Percentiles rank a stretch among this genome's conserved stretches.
phyloP scores from a whole-genome alignment of 2,329 filamentous ascomycete species.

The Sarocladium strictum region DNA sequence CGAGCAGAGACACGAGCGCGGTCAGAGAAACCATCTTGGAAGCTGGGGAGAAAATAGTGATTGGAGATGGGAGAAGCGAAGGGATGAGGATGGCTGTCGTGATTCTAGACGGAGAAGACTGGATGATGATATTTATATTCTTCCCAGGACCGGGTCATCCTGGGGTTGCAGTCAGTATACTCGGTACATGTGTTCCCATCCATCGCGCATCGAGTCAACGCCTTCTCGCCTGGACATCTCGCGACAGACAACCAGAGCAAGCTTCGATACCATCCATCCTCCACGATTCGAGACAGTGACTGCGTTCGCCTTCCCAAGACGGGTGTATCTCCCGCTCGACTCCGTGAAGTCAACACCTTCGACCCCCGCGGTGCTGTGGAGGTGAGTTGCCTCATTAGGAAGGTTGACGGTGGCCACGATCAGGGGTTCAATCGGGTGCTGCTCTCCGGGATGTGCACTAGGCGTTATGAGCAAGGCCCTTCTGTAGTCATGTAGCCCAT shows the following conservation, averaged over 20 bases:
- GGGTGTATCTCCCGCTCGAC: not conserved
- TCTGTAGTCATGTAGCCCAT: too few relatives aligned
- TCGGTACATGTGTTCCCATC: too few relatives aligned
- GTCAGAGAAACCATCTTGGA: not conserved
- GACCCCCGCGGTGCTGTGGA: not conserved
- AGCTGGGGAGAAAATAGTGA: not conserved
- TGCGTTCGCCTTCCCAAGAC: not conserved
- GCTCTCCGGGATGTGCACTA: too few relatives aligned
- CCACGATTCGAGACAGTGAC: not conserved
- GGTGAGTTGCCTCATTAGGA: not conserved
- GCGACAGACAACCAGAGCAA: too few relatives aligned
- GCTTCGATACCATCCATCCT: not conserved
- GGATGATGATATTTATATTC: not conserved
- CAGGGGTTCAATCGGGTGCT: too few relatives aligned
- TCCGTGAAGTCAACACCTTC: too few relatives aligned
- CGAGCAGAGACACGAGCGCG: not conserved
- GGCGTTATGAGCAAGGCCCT: too few relatives aligned
- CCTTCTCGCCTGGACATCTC: too few relatives aligned
- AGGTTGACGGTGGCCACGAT: not conserved
- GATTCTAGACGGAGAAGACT: not conserved
- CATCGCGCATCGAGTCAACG: too few relatives aligned
- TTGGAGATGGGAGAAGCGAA: not conserved
- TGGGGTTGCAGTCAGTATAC: too few relatives aligned
- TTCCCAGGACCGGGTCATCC: not conserved
- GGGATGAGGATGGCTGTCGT: not conserved